Evolutionary conservation across 371 early-diverging fungal species (phyloP), one percentile per base, ranked within the genome.

Genomic region (Nematocida displodere): DNA sequence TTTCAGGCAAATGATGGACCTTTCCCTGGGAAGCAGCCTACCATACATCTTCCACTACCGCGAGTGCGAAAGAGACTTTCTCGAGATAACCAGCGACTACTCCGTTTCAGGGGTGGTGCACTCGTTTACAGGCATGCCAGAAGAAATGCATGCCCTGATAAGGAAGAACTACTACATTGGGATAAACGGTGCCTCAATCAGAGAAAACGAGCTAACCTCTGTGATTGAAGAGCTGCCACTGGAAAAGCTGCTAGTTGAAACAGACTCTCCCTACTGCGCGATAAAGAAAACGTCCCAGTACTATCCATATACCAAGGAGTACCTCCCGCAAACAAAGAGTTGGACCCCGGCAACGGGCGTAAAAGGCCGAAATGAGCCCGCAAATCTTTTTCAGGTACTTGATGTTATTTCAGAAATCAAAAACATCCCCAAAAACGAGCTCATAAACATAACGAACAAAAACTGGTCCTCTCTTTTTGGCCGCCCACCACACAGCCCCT

Each of bases 171-270:
- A 93, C 34, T 92, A 88, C 80, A 92, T 97, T 80, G 94, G 96
- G 24, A 86, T 97, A 77, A 97, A 95, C 80, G 97, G 97, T 8
- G 93, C 94, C 77, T 92, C 92, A 1, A 81, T 95, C 36, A 93
- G 91, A 80, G 91, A 91, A 0, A 87, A 88, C 50, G 91, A 89
- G 36, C 90, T 90, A 76, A 46, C 92, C 2, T 85, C 88, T 1
- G 89, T 90, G 0, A 88, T 90, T 3, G 86, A 85, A 62, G 80
- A 80, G n/a, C 87, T 95, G 26, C 95, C 95, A 11, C 65, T 87
- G 39, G 89, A 93, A 31, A 82, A 85, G 36, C 76, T 97, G 17
- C 86, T 95, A 87, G 68, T 97, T 53, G 97, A 95, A 83, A 95
- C 95, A 24, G 89, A 88, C 84, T 46, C 79, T 36, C 83, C 83